Conservation (phyloP, 2,329 filamentous ascomycete species). For the Apiospora hydei region DNA sequence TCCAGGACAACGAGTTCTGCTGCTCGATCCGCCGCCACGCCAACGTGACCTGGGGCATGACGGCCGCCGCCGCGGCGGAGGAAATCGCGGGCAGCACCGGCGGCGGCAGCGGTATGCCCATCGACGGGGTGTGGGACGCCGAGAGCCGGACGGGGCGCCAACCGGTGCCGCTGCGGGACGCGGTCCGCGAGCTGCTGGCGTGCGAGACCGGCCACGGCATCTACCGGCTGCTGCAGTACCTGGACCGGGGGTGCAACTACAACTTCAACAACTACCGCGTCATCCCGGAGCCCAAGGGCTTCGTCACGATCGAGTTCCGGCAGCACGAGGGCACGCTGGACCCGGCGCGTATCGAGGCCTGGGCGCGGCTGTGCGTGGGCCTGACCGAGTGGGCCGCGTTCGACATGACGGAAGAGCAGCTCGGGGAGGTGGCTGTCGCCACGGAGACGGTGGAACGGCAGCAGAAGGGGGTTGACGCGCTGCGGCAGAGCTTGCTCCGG, state of each 20-base stretch:
- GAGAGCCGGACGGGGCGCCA: not conserved
- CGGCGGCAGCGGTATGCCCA: not conserved
- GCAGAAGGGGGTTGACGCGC: not conserved
- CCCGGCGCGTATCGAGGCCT: not conserved
- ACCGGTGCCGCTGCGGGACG: not conserved
- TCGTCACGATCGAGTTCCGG: constrained; percentile 18
- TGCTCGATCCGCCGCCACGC: not conserved
- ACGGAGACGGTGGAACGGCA: not conserved
- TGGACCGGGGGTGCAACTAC: not conserved
- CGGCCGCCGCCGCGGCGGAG: not conserved
- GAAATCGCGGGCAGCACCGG: not conserved
- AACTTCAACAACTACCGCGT: not conserved
- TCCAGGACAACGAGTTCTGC: not conserved
- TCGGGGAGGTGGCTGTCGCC: not conserved
- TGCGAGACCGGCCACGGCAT: not conserved
- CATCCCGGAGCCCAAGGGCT: not conserved
- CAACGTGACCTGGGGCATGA: constrained; percentile 19
- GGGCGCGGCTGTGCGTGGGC: constrained; percentile 6
- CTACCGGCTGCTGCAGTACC: not conserved
- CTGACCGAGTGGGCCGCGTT: not conserved
- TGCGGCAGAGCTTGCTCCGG: not conserved
- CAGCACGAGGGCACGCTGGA: constrained; percentile 23
- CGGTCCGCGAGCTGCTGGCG: not conserved
- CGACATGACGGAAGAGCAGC: not conserved
- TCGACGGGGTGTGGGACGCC: not conserved